phyloP scores from a whole-genome alignment of 2,329 filamentous ascomycete genomes.

The Ophiostoma quercus region DNA sequence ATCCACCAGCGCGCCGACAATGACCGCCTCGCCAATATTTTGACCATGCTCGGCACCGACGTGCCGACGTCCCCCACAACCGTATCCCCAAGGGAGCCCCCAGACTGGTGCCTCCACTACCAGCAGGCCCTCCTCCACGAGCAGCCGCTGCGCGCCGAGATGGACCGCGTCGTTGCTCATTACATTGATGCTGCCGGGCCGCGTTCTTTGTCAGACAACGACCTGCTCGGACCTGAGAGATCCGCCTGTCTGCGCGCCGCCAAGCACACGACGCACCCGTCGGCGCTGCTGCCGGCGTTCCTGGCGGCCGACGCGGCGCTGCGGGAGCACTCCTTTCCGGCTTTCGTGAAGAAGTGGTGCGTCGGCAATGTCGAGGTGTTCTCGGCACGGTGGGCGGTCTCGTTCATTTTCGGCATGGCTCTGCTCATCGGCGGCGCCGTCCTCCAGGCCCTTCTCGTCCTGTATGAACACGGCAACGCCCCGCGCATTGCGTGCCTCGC shows the following conservation, averaged over 20 bases:
- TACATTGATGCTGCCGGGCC: conserved; percentile 37
- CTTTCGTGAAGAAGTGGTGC: conserved; percentile 38
- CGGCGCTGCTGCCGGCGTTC: conserved; percentile 39
- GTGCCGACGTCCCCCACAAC: neutral
- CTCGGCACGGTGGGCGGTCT: neutral
- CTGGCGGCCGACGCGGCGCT: conserved; percentile 37
- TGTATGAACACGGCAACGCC: neutral
- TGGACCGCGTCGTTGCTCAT: conserved; percentile 36
- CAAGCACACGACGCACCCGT: conserved; percentile 43
- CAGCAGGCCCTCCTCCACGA: conserved; percentile 9
- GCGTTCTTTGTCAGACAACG: conserved; percentile 33
- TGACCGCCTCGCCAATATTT: conserved; percentile 34
- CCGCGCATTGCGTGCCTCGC: conserved; percentile 33
- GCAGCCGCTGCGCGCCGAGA: conserved; percentile 41
- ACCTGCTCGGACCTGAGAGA: conserved; percentile 37
- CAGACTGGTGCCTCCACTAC: conserved; percentile 25
- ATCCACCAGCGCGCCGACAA: conserved; percentile 33
- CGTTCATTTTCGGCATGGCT: conserved; percentile 26
- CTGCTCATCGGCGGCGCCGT: conserved; percentile 31
- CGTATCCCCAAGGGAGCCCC: neutral
- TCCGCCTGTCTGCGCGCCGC: conserved; percentile 38
- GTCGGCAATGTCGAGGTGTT: conserved; percentile 33
- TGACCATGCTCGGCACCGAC: conserved; percentile 33
- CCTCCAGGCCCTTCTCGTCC: conserved; percentile 30
- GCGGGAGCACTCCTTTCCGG: conserved; percentile 37